These are phyloP conservation scores for Russula virescens DNA, from an alignment of 768 basidiomycete species.

Conservation along the genomic window DNA sequence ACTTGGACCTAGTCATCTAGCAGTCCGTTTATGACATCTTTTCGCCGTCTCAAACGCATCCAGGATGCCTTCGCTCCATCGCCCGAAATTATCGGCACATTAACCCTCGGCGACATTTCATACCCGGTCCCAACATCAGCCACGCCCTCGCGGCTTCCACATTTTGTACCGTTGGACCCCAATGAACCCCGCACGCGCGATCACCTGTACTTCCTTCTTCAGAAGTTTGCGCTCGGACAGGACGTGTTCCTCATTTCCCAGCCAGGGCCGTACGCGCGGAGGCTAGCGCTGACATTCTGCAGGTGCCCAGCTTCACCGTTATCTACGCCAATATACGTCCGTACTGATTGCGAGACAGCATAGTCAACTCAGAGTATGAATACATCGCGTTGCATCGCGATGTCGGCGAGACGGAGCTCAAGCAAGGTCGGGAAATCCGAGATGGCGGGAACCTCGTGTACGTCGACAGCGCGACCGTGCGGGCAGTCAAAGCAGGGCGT, in stretches of 20 bases:
- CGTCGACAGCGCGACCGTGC: neutral
- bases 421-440: neutral
- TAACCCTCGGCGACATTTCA: neutral
- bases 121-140: neutral
- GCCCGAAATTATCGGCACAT: neutral
- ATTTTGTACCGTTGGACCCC: neutral
- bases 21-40: neutral
- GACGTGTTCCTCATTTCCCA: neutral
- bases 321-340: neutral
- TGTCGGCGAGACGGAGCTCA: neutral
- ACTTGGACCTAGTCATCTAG: neutral
- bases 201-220: neutral
- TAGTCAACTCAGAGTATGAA: neutral
- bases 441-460: neutral
- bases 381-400: neutral
- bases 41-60: neutral
- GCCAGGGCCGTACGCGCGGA: neutral
- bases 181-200: neutral
- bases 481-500: neutral
- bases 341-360: neutral
- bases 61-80: neutral
- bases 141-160: neutral
- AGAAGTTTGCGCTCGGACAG: neutral
- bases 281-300: neutral
- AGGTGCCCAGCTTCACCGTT: neutral